These are phyloP conservation scores for Colletotrichum zoysiae DNA, from an alignment of 2,329 filamentous ascomycete species.

Conservation along the genomic window DNA sequence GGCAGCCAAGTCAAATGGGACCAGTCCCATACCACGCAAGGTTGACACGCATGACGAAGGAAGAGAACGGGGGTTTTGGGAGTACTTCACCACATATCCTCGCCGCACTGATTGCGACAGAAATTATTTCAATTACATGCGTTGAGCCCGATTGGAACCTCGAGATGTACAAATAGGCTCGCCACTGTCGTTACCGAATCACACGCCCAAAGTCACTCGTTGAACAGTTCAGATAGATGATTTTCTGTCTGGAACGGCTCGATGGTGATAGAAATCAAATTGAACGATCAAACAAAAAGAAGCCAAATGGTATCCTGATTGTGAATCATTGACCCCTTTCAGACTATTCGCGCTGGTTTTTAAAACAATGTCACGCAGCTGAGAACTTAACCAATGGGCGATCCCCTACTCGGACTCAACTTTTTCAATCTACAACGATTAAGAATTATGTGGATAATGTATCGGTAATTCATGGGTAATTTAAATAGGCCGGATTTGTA, in stretches of 20 bases:
- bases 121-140: background rate
- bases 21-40: conserved; percentile 6
- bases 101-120: background rate
- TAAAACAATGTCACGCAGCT: background rate
- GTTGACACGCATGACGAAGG: background rate
- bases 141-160: background rate
- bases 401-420: background rate
- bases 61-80: too few species aligned
- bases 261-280: background rate
- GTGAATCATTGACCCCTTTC: background rate
- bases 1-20: conserved; percentile 25
- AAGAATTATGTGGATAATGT: background rate
- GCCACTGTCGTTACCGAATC: background rate
- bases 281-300: background rate
- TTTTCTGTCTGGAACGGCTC: conserved; percentile 1
- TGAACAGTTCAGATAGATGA: background rate
- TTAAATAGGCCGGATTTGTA: background rate
- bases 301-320: background rate
- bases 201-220: background rate
- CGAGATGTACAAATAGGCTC: background rate
- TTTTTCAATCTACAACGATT: background rate
- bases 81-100: background rate
- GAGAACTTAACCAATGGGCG: background rate
- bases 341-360: too few species aligned
- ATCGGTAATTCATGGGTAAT: background rate